These are phyloP conservation scores for Nakaseomyces nivariensis DNA, from an alignment of 1,139 yeast species.

Conservation along the genomic window DNA sequence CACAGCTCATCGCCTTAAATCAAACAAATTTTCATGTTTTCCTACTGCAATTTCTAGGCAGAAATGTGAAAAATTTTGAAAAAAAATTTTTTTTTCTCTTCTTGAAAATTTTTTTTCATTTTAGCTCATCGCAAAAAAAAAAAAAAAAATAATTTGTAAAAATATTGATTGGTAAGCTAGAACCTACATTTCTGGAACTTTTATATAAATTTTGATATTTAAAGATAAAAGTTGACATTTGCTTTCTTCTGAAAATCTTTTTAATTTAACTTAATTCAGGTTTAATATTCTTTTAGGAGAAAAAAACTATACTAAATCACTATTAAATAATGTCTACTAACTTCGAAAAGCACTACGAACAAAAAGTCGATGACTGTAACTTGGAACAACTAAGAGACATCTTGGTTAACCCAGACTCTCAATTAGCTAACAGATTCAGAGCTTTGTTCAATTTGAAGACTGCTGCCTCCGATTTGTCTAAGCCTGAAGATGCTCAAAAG, in stretches of 20 bases:
- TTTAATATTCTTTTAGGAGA: too few species aligned
- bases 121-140: neutral
- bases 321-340: slow-evolving; percentile 27
- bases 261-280: too few species aligned
- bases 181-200: neutral
- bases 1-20: neutral
- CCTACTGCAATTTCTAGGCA: neutral
- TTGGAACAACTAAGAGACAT: slow-evolving; percentile 65
- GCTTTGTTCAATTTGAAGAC: slow-evolving; percentile 87
- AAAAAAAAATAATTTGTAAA: too few species aligned
- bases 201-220: neutral
- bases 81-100: neutral
- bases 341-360: slow-evolving; percentile 29
- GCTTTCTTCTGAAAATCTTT: neutral
- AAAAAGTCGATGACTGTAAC: slow-evolving; percentile 36
- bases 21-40: neutral
- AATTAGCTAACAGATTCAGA: slow-evolving; percentile 79
- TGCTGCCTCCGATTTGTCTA: slow-evolving; percentile 53
- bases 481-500: slow-evolving; percentile 42
- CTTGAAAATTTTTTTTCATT: neutral
- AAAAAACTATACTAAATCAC: neutral
- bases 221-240: neutral
- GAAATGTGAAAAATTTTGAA: too few species aligned
- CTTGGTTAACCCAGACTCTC: slow-evolving; percentile 47
- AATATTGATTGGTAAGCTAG: neutral